A percentile compares a stretch with the other conserved stretches of the same genome.
Evolutionary conservation across 495 filamentous ascomycete genomes (phyloP).

Genomic region (Delitschia confertaspora): DNA sequence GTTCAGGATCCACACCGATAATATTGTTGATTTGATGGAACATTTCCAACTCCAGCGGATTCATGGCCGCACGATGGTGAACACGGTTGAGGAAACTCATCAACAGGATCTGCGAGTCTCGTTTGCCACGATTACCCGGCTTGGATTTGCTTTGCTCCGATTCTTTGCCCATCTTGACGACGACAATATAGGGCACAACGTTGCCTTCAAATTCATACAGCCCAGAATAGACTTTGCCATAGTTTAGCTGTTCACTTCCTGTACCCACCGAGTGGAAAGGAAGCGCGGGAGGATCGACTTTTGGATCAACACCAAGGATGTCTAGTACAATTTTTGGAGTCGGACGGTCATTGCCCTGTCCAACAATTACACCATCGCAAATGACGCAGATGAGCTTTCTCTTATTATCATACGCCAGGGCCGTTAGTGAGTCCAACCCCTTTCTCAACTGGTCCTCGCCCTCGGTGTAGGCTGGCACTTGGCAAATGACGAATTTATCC

Average conservation of each 20-base stretch:
- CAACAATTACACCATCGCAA: slow-evolving; percentile 93
- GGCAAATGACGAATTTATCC: slow-evolving; percentile 98
- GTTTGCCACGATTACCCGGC: slow-evolving; percentile 95
- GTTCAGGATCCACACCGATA: slow-evolving; percentile 92
- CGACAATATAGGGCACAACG: slow-evolving; percentile 89
- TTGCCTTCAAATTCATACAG: slow-evolving; percentile 97
- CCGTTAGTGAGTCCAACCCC: slow-evolving; percentile 87
- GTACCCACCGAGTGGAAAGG: slow-evolving; percentile 86
- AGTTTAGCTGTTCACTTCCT: slow-evolving; percentile 89
- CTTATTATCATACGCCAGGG: slow-evolving; percentile 95
- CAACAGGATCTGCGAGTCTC: slow-evolving; percentile 84
- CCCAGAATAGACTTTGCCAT: slow-evolving; percentile 96
- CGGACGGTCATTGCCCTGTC: slow-evolving; percentile 90
- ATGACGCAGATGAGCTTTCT: slow-evolving; percentile 87
- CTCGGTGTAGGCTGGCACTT: slow-evolving; percentile 96
- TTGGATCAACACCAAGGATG: slow-evolving; percentile 93
- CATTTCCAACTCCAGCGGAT: slow-evolving; percentile 90
- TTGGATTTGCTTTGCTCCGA: slow-evolving; percentile 86
- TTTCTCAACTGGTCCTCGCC: slow-evolving; percentile 89
- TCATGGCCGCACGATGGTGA: slow-evolving; percentile 88
- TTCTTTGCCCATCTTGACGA: slow-evolving; percentile 96
- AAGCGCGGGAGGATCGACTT: slow-evolving; percentile 87
- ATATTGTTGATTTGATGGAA: slow-evolving; percentile 99
- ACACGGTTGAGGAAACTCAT: slow-evolving; percentile 93
- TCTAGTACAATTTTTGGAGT: slow-evolving; percentile 97